Base-by-base conservation (phyloP, 225 moss, liverwort and hornwort genomes). In the Marchantia paleacea region DNA sequence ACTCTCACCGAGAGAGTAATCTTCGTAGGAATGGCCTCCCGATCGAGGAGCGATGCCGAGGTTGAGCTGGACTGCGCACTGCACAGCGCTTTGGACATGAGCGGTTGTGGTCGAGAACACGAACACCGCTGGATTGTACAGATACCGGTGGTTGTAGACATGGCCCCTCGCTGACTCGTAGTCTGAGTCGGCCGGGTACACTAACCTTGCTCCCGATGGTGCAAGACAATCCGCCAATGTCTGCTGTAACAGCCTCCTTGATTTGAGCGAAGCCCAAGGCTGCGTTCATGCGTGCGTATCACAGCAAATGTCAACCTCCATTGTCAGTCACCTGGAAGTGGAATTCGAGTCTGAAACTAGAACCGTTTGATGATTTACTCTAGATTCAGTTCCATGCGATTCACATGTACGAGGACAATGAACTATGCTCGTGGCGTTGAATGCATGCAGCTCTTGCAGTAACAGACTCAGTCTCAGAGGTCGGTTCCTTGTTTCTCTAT, bases 21-120 rank as follows among this genome's bases (percentile, higher is more conserved):
- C 92, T 82, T 92, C 92, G 7, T 67, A 90, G 0, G 90, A 92
- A 68, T 92, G 92, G 3, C 90, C 92, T 29, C 92, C 92, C 1
- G 91, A 85, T 3, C 92, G 86, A 0, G 92, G 90, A 50, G 88
- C 86, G 31, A 92, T 83, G 22, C 89, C 86, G 50, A 92, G 84
- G 0, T 86, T 82, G 0, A 83, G 66, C 77, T 92, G 85, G 73
- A 83, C 84, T 73, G 92, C 78, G 13, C 92, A 92, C 16, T 75
- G 75, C 29, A 92, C 48, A 0, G 88, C 85, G 64, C 87, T 85
- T 51, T 90, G 90, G 71, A 92, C 92, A n/a, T 92, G 92, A 1
- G 88, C 82, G 1, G 87, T 82, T 0, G 88, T 86, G 79, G 83
- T 88, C 15, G 89, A 82, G 6, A 89, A 92, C 13, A 92, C 92